Evolutionary conservation across 192 early-diverging fungal species (phyloP), one percentile per base, ranked within the genome.

Genomic region (Dimargaris cristalligena): DNA sequence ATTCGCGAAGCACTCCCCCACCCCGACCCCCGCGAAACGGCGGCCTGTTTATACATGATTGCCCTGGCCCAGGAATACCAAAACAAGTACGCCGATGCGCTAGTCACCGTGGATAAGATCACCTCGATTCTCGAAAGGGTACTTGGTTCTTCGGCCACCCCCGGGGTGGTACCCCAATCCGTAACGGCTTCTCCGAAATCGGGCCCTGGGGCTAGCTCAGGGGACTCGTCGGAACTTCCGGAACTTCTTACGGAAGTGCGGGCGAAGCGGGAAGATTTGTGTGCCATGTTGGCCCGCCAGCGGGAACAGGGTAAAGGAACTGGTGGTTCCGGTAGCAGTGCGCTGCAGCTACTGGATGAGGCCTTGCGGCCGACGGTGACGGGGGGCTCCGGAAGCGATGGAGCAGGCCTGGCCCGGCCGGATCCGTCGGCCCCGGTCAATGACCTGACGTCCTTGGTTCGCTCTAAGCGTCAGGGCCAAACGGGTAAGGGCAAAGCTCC

Each of bases 1-100:
- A 66, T 73, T 54, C 72, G 73, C 41, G 59, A 44, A 54, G 65
- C 64, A 56, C 60, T 56, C 32, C 59, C 71, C 41, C 64, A 50
- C 23, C 63, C 65, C 30, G 71, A 68, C 38, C 45, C 49, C 50
- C 74, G 74, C 34, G 71, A 76, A 47, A 54, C 73, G 13, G 74
- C 74, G 44, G 74, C 72, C 62, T 61, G 70, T 13, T 71, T 67
- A 65, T 76, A 76, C 65, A 76, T 73, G 55, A 65, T 76, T 9
- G 71, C 74, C 0, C 32, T 76, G 16, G 74, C 74, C 9, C 51
- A 66, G 41, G 74, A 76, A 60, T 76, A 76, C 60, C 70, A 67
- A 55, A 62, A 63, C 33, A 61, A 73, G 0, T 72, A 31, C n/a
- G 13, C 13, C 18, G 50, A 61, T 45, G 74, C 74, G n/a, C 51